Conservation (phyloP, 179 eudicot genomes). For the Corrigiola litoralis region DNA sequence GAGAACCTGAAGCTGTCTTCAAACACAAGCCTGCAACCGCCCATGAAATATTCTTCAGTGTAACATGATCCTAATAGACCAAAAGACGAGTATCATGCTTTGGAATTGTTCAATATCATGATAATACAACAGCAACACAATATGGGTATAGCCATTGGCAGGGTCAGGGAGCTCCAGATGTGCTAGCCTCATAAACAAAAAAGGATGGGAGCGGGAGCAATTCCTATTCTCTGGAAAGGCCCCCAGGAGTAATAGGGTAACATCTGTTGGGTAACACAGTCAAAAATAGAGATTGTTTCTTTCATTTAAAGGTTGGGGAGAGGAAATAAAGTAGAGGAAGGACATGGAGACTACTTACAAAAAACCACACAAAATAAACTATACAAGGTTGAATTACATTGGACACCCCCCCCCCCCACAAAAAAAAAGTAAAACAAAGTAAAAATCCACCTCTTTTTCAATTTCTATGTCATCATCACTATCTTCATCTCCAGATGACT, state of each 20-base stretch:
- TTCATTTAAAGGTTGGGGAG: no score
- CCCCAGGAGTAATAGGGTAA: no score
- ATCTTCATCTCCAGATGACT: constrained; percentile 65
- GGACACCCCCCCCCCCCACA: background rate
- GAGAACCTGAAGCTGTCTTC: constrained; percentile 49
- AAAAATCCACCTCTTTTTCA: constrained; percentile 45
- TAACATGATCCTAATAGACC: constrained; percentile 44
- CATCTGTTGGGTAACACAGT: no score
- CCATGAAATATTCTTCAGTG: constrained; percentile 67
- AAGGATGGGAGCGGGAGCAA: background rate
- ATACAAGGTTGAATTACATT: no score
- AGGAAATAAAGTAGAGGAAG: no score
- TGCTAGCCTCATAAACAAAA: background rate
- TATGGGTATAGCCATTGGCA: background rate
- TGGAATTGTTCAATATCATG: constrained; percentile 2
- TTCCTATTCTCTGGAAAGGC: background rate
- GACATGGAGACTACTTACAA: no score
- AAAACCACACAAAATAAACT: no score
- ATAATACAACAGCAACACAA: background rate
- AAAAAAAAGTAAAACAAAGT: background rate
- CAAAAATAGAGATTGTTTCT: no score
- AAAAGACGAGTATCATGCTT: constrained; percentile 13
- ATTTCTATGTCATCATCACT: constrained; percentile 41
- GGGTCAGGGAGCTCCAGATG: background rate
- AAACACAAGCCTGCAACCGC: constrained; percentile 54